A percentile compares a stretch with the other conserved stretches of the same genome.
Conservation (phyloP, 129 eudicot species). For the Mikania micrantha region DNA sequence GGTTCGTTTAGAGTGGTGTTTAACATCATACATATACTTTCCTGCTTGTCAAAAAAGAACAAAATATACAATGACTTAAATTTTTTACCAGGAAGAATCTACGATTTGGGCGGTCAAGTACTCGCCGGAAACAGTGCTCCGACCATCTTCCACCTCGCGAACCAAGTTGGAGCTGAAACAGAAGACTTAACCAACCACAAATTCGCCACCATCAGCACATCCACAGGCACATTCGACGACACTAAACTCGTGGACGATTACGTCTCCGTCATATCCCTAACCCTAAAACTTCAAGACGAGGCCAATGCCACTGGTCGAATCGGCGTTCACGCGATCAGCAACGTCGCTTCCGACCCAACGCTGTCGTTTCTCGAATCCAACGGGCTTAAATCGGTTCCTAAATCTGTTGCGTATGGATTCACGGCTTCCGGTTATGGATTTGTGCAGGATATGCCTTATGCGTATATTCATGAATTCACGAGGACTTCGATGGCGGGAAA, state of each 20-base stretch:
- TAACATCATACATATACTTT: too few relatives aligned
- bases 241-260: constrained; percentile 33
- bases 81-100: constrained; percentile 29
- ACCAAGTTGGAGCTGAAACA: constrained; percentile 32
- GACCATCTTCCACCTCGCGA: constrained; percentile 39
- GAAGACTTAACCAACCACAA: constrained; percentile 35
- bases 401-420: constrained; percentile 38
- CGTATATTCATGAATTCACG: constrained; percentile 41
- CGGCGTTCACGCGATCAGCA: constrained; percentile 43
- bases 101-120: constrained; percentile 50
- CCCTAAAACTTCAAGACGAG: constrained; percentile 39
- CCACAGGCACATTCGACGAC: constrained; percentile 28
- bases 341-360: constrained; percentile 39
- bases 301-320: constrained; percentile 27
- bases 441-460: constrained; percentile 51
- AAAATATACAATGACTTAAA: too few relatives aligned
- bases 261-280: constrained; percentile 33
- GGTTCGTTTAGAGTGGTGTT: too few relatives aligned
- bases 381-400: constrained; percentile 38
- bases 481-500: constrained; percentile 56
- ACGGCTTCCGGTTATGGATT: constrained; percentile 50
- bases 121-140: constrained; percentile 47
- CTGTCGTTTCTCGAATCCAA: constrained; percentile 30
- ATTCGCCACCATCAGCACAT: constrained; percentile 27
- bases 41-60: too few relatives aligned